Evolutionary conservation across 148 eudicot genomes (phyloP).

Genomic region (Gaultheria prostrata): DNA sequence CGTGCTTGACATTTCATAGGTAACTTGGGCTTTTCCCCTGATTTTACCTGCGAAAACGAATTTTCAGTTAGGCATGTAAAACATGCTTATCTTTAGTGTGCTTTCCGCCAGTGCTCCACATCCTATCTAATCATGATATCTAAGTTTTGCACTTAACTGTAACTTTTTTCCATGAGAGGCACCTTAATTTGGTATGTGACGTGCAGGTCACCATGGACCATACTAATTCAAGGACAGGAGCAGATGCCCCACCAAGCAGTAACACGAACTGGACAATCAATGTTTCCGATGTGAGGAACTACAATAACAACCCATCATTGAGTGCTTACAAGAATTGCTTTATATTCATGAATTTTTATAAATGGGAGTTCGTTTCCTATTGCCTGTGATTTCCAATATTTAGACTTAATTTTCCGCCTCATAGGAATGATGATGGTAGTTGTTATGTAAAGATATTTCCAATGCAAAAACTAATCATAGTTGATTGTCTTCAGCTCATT

Average conservation of each 20-base stretch:
- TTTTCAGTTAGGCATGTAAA: background rate
- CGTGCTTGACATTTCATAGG: background rate
- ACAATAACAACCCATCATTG: background rate
- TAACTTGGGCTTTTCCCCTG: background rate
- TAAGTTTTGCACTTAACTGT: background rate
- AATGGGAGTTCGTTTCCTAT: background rate
- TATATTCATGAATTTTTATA: background rate
- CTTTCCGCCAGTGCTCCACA: background rate
- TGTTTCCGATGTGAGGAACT: slow-evolving; percentile 36
- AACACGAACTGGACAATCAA: slow-evolving; percentile 35
- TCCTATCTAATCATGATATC: background rate
- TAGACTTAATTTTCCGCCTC: background rate
- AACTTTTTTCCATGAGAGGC: slow-evolving; percentile 7
- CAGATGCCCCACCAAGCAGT: slow-evolving; percentile 14
- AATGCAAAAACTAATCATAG: too few species aligned
- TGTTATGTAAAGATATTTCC: too few species aligned
- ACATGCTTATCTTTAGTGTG: background rate
- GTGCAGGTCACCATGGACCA: slow-evolving; percentile 27
- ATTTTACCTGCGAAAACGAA: background rate
- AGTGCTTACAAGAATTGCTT: background rate
- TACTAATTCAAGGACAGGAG: slow-evolving; percentile 18
- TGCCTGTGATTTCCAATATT: background rate
- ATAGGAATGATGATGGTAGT: background rate
- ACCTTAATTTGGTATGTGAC: background rate
- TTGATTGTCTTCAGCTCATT: background rate